These are phyloP conservation scores for Sugiyamaella marilandica DNA, from an alignment of 805 yeast genomes.

Conservation along the genomic window DNA sequence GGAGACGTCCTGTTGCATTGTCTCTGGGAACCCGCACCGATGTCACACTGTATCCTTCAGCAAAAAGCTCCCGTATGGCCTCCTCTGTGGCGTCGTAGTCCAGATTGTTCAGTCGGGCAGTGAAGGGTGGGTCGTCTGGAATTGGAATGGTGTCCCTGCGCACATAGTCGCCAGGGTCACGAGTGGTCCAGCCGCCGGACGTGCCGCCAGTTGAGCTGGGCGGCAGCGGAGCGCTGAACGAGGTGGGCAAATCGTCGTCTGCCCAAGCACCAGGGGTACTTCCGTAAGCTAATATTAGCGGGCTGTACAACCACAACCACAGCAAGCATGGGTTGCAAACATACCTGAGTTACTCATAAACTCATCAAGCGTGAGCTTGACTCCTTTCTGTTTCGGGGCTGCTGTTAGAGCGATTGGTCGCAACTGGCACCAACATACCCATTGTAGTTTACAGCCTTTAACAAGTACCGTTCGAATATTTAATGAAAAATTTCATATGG, in stretches of 20 bases:
- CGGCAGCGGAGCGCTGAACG: constrained; percentile 3
- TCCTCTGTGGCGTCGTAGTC: constrained; percentile 77
- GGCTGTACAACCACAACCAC: constrained; percentile 42
- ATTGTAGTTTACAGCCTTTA: not conserved
- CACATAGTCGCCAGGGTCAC: constrained; percentile 27
- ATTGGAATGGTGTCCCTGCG: constrained; percentile 66
- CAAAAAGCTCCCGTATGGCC: constrained; percentile 35
- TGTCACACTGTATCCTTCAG: constrained; percentile 47
- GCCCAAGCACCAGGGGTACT: constrained; percentile 55
- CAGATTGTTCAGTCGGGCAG: constrained; percentile 82
- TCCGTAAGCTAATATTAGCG: not conserved
- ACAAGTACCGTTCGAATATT: not conserved
- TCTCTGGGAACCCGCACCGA: constrained; percentile 74
- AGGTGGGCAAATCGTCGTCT: constrained; percentile 54
- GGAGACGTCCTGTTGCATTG: constrained; percentile 58
- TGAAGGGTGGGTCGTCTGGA: constrained; percentile 88
- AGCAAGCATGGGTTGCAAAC: constrained; percentile 36
- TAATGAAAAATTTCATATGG: constrained; percentile 1
- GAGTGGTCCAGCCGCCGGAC: constrained; percentile 27
- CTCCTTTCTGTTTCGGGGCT: constrained; percentile 53
- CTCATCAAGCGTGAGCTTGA: constrained; percentile 81
- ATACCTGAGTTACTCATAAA: constrained; percentile 57
- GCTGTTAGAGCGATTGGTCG: not conserved
- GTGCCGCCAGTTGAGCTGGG: constrained; percentile 22
- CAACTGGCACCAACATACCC: not conserved